Evolutionary conservation across 2,329 filamentous ascomycete genomes (phyloP).

Genomic region (Ramularia collo-cygni): DNA sequence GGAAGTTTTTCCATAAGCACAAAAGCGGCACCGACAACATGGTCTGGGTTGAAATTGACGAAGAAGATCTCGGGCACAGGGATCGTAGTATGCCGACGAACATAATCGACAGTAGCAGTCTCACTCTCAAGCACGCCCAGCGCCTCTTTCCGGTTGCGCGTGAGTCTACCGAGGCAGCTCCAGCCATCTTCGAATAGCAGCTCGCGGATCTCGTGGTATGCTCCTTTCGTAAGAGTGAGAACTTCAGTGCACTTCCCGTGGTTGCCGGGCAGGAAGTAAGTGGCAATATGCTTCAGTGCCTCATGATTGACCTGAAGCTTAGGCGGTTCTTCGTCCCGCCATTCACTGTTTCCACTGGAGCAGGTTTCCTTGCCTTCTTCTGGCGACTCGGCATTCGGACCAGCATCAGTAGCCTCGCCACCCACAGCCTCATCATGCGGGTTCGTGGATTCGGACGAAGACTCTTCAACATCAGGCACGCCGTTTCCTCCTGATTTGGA

Average conservation of each 20-base stretch:
- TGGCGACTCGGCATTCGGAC: no score
- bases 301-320: slow-evolving; percentile 11
- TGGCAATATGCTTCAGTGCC: slow-evolving; percentile 11
- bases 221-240: background rate
- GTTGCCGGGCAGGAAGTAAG: slow-evolving; percentile 4
- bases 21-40: slow-evolving; percentile 12
- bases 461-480: no score
- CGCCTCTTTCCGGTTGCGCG: slow-evolving; percentile 4
- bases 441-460: no score
- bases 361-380: no score
- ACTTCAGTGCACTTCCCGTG: slow-evolving; percentile 9
- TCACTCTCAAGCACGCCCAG: slow-evolving; percentile 8
- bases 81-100: slow-evolving; percentile 9
- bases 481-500: no score
- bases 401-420: no score
- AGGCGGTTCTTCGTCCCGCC: background rate
- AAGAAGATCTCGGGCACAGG: slow-evolving; percentile 12
- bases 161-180: slow-evolving; percentile 13
- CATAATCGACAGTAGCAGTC: slow-evolving; percentile 8
- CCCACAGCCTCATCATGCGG: no score
- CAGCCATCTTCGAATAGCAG: slow-evolving; percentile 15
- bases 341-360: background rate
- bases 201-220: slow-evolving; percentile 5
- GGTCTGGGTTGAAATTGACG: slow-evolving; percentile 8
- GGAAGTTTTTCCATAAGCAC: slow-evolving; percentile 13